Evolutionary conservation across 345 rosid genomes (phyloP).

Genomic region (Viola odorata): DNA sequence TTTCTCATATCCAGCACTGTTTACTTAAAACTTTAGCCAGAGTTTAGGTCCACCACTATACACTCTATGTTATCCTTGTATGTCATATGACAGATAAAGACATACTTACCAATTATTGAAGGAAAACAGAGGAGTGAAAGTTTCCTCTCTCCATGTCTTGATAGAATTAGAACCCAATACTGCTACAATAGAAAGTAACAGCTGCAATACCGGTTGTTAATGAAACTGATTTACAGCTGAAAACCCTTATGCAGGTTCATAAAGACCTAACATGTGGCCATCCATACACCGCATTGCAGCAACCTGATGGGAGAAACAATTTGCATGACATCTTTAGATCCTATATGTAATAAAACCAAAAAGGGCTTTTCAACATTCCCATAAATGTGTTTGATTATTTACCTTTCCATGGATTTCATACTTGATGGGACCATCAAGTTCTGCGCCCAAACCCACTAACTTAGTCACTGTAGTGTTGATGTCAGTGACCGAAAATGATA

Average conservation of each 20-base stretch:
- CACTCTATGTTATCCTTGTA: constrained; percentile 47
- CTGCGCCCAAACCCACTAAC: constrained; percentile 79
- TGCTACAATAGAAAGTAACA: constrained; percentile 2
- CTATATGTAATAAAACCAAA: constrained; percentile 81
- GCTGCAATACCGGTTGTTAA: background rate
- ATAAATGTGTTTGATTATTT: background rate
- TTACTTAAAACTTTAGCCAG: constrained; percentile 4
- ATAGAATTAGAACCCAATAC: constrained; percentile 15
- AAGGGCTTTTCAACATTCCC: no score
- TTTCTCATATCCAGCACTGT: constrained; percentile 13
- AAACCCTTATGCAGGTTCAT: constrained; percentile 42
- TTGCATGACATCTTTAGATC: constrained; percentile 31
- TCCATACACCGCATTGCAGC: constrained; percentile 80
- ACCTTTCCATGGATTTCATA: constrained; percentile 94
- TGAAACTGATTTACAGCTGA: background rate
- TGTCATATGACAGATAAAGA: constrained; percentile 39
- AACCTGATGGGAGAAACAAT: constrained; percentile 42
- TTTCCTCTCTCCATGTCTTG: constrained; percentile 44
- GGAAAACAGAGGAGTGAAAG: constrained; percentile 44
- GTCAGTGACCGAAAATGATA: constrained; percentile 81
- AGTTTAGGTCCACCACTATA: constrained; percentile 48
- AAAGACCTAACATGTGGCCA: constrained; percentile 74
- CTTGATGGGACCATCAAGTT: constrained; percentile 84
- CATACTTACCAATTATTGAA: constrained; percentile 39
- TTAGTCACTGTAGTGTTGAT: constrained; percentile 64